Evolutionary conservation across 768 basidiomycete species (phyloP), one percentile per base, ranked within the genome.

Genomic region (Boletellus ananas): DNA sequence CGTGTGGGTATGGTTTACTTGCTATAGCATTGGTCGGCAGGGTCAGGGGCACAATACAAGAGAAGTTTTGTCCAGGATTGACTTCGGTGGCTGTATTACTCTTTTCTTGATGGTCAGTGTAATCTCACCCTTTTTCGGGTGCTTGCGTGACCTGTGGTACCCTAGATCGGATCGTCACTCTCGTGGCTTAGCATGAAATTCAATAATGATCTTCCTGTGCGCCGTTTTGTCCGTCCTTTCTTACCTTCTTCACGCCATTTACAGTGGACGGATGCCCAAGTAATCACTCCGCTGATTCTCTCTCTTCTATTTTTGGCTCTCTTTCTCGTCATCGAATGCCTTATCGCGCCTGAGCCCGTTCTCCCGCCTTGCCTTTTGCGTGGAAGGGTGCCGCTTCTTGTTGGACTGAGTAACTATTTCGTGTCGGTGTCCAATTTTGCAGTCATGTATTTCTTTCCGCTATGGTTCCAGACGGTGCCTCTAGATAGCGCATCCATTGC

Each of bases 401-500:
- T 89, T n/a, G 84, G 84, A 3, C 65, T 74, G 45, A 86, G 81
- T 59, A 89, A 87, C 59, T 84, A 83, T 59, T 75, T 87, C 17
- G 87, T 90, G 11, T 78, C 86, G 6, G 73, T 76, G 2, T 88
- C 86, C 64, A 91, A 88, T 61, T 85, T 90, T 42, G 72, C 82
- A 1, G 75, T 89, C 56, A 86, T 79, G 62, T 91, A 87, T 65
- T 89, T 84, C 65, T 78, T 83, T 63, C 88, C 89, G 4, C 78
- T 85, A 62, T 90, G 86, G 85, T 90, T 90, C 63, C 85, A 90
- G 64, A 88, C 84, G 0, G 88, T 90, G 3, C 72, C 79, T 62
- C 60, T 87, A 36, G 79, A 83, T 14, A 84, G 74, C 40, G 83
- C 87, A 20, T 80, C 84, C 9, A 81, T 75, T 6, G 84, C 84